These are phyloP conservation scores for Taphrina deformans DNA, from an alignment of 1,139 yeast species.

Conservation along the genomic window DNA sequence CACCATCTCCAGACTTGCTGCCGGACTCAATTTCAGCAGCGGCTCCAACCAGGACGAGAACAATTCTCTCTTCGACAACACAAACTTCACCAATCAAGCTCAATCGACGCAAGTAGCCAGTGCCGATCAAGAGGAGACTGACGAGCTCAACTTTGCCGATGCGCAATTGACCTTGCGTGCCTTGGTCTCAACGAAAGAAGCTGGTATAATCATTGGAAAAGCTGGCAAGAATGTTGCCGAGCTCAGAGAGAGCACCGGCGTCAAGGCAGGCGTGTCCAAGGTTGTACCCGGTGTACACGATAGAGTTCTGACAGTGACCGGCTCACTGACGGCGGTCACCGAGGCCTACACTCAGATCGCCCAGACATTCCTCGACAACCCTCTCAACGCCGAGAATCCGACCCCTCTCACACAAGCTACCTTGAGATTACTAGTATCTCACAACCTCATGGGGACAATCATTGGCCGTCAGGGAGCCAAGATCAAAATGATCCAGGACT, in stretches of 20 bases:
- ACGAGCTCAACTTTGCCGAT: conserved; percentile 39
- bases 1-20: conserved; percentile 17
- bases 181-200: conserved; percentile 79
- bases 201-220: conserved; percentile 88
- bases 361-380: conserved; percentile 32
- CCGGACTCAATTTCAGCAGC: conserved; percentile 22
- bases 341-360: conserved; percentile 35
- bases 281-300: conserved; percentile 81
- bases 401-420: conserved; percentile 47
- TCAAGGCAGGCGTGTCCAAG: conserved; percentile 86
- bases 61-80: conserved; percentile 9
- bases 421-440: conserved; percentile 74
- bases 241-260: conserved; percentile 72
- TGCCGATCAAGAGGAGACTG: background rate
- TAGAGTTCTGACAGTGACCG: conserved; percentile 77
- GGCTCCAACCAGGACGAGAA: conserved; percentile 4
- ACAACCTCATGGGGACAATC: conserved; percentile 85
- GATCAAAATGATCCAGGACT: conserved; percentile 76
- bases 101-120: background rate
- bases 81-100: conserved; percentile 5
- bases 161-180: conserved; percentile 53
- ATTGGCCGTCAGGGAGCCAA: conserved; percentile 83
- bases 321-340: conserved; percentile 72
- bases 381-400: conserved; percentile 14
- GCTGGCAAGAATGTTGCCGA: conserved; percentile 78